These are phyloP conservation scores for Plasmodium reichenowi DNA, from an alignment of 169 alveolate genomes.

Conservation along the genomic window DNA sequence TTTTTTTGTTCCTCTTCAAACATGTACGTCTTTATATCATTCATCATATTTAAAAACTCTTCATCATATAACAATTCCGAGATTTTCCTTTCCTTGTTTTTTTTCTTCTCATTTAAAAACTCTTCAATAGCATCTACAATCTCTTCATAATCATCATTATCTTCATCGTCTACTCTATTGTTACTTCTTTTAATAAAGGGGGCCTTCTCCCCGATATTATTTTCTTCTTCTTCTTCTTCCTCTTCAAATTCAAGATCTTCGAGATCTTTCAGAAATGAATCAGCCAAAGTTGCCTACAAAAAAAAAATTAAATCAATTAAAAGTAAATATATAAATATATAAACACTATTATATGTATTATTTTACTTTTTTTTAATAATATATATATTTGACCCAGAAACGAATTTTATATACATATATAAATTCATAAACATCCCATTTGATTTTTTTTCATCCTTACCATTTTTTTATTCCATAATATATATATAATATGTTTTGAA, in stretches of 20 bases:
- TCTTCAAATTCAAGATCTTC: slow-evolving; percentile 83
- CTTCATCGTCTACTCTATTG: slow-evolving; percentile 17
- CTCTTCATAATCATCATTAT: slow-evolving; percentile 83
- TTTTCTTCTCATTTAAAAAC: slow-evolving; percentile 78
- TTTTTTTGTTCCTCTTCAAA: slow-evolving; percentile 21
- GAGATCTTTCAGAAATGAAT: slow-evolving; percentile 83
- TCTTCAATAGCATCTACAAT: slow-evolving; percentile 86
- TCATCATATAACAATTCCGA: slow-evolving; percentile 30
- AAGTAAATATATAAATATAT: neutral
- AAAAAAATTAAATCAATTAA: neutral
- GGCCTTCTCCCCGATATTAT: neutral
- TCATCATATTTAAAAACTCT: slow-evolving; percentile 29
- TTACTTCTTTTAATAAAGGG: slow-evolving; percentile 4
- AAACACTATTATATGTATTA: neutral
- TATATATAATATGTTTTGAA: no score
- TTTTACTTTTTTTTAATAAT: no score
- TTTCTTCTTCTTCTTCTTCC: slow-evolving; percentile 4
- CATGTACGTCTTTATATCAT: slow-evolving; percentile 32
- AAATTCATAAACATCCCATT: no score
- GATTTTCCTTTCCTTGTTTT: slow-evolving; percentile 80
- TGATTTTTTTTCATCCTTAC: no score
- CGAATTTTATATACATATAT: no score
- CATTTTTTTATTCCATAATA: no score
- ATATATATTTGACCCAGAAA: no score
- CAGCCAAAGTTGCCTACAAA: slow-evolving; percentile 84